Conservation (phyloP, 768 basidiomycete species). For the Termitomyces sp. region DNA sequence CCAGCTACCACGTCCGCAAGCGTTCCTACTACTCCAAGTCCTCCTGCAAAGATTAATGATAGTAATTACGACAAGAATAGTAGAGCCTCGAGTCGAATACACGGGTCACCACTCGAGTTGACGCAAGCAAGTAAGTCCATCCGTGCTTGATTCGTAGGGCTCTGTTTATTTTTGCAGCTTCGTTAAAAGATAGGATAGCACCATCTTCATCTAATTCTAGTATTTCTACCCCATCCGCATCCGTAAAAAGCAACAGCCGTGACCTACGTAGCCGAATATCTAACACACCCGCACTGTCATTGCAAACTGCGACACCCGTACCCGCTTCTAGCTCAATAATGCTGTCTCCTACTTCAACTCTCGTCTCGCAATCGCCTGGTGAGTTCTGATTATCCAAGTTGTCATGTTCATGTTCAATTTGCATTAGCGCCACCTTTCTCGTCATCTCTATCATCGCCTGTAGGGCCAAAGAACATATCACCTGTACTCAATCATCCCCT, state of each 20-base stretch:
- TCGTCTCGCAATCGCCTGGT: constrained; percentile 8
- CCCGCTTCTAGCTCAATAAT: not conserved
- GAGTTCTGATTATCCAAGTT: not conserved
- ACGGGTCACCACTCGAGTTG: constrained; percentile 1
- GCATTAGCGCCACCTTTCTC: constrained; percentile 1
- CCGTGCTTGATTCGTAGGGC: no score
- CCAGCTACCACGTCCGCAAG: constrained; percentile 2
- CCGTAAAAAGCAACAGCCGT: constrained; percentile 3
- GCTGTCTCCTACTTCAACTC: constrained; percentile 8
- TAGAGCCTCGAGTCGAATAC: not conserved
- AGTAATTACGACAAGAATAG: not conserved
- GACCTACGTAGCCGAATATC: constrained; percentile 14
- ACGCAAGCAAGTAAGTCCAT: constrained; percentile 9
- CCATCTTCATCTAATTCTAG: constrained; percentile 1
- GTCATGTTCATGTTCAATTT: no score
- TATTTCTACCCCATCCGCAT: not conserved
- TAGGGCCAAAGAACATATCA: constrained; percentile 1
- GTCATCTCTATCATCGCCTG: constrained; percentile 2
- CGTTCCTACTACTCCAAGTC: not conserved
- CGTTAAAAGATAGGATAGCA: constrained; percentile 11
- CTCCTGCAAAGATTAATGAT: not conserved
- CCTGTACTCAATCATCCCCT: constrained; percentile 21
- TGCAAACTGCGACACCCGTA: not conserved
- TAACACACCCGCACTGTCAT: not conserved
- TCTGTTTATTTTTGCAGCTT: constrained; percentile 3